Base-by-base conservation (phyloP, 2,329 filamentous ascomycete genomes). In the Microsporum audouinii region DNA sequence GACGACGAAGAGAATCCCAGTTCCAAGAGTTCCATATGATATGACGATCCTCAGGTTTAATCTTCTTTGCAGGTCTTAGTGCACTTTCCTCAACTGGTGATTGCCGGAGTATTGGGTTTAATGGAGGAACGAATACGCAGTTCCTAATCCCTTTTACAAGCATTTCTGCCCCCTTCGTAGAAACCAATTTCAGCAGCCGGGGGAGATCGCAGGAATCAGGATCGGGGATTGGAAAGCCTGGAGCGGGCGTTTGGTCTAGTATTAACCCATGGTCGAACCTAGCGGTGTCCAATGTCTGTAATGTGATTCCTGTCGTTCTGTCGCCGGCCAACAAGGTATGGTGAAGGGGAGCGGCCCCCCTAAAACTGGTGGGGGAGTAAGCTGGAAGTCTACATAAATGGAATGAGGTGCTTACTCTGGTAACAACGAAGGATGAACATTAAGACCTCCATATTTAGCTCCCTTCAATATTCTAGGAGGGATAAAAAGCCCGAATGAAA, bases 401-500 rank as follows among this genome's bases (percentile, higher is more conserved):
- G 29, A 23, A 5, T 33, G 5, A 12, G 29, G 4, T 5, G 70
- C 78, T 66, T 78, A 89, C 85, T 94, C 87, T 2, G 91, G 92
- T 12, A 99, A 81, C 33, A 96, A 76, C 0, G 92, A 97, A 0
- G 94, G 94, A 70, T 99, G 94, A 1, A 99, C 81, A 73, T 99
- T 99, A 2, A 99, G 76, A 0, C 94, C 94, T 49, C 91, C 91
- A 74, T 95, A 96, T 67, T 82, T 83, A 29, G 88, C 83, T 0
- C 76, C 76, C 27, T 77, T 77, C 27, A 99, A 78, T 14, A 97
- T 84, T 3, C 89, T 81, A 0, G 82, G 80, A 0, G 94, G 94
- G 0, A 99, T 86, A 63, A 96, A 87, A 5, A 96, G 81, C 2
- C 94, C 94, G 74, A 97, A 99, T 0, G 94, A 97, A 3, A 97